Base-by-base conservation (phyloP, 108 stramenopile species). In the Pseudonitzschia pungens region DNA sequence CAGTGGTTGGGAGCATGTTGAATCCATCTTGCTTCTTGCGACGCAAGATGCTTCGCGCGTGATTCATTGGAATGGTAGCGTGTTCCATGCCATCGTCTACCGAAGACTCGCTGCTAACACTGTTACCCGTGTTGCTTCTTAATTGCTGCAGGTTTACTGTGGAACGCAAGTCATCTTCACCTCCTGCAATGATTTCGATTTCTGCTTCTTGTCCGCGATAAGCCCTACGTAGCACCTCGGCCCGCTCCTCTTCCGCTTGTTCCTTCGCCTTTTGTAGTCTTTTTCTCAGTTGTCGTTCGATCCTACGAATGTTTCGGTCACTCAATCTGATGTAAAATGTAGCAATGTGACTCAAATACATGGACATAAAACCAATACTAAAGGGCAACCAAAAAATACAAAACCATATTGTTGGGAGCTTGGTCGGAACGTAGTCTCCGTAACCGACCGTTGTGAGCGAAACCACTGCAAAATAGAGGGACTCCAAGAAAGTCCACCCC, bases 361-460 rank as follows among this genome's bases (percentile, higher is more conserved):
- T 74, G 1, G 82, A 83, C 85, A 96, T 84, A 73, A 96, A 96
- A 65, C 88, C 86, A 33, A 96, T 69, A 22, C 83, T 85, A 14
- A 89, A 92, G 0, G 94, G 94, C 62, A 96, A 77, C 82, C 89
- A 93, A 48, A 93, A 76, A 12, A 93, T 81, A 64, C 90, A 91
- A 71, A 93, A 92, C 83, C 82, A 88, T 6, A 87, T 89, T 55
- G 84, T 83, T 4, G 89, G 77, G 22, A 69, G 71, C 59, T 84
- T 73, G 0, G 81, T 89, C 4, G 92, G 92, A 64, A 81, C 72
- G 58, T 87, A 89, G 63, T 92, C 91, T 7, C 94, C 94, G 71
- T 83, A 96, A 12, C 86, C 83, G 26, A 83, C 90, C 7, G 94
- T 96, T 2, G 94, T 92, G 15, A 96, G 68, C 15, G 90, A 88